Conservation (phyloP, 169 alveolate genomes). For the Fabrea salina region DNA sequence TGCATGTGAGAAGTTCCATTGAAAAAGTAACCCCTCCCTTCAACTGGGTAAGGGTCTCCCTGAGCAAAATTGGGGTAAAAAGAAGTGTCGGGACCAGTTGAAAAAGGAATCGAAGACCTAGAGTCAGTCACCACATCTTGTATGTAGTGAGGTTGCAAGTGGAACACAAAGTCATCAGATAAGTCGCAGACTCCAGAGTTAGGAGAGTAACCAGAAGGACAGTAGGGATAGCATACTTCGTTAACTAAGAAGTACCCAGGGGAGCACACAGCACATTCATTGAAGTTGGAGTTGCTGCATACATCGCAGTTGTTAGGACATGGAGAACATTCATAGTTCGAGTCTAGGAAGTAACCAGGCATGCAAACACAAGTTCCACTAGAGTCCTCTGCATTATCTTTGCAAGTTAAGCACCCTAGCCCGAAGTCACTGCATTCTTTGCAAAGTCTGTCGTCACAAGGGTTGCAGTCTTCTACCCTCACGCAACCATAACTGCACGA, state of each 20-base stretch:
- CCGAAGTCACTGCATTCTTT: neutral
- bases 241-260: neutral
- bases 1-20: neutral
- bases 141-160: too few species aligned
- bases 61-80: neutral
- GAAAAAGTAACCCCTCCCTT: neutral
- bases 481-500: neutral
- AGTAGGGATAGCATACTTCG: neutral
- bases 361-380: too few species aligned
- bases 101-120: too few species aligned
- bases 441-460: neutral
- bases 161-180: too few species aligned
- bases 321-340: too few species aligned
- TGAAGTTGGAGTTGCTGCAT: too few species aligned
- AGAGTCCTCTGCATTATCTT: neutral
- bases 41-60: neutral
- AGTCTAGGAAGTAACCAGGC: too few species aligned
- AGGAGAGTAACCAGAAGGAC: neutral
- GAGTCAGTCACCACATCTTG: too few species aligned
- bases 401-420: neutral
- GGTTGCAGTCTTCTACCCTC: neutral
- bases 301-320: too few species aligned
- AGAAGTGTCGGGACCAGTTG: too few species aligned
- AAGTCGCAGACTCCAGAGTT: neutral
- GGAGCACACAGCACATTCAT: neutral